Evolutionary conservation across 1,284 basidiomycete species (phyloP).

Genomic region (Ceratobasidium theobromae): DNA sequence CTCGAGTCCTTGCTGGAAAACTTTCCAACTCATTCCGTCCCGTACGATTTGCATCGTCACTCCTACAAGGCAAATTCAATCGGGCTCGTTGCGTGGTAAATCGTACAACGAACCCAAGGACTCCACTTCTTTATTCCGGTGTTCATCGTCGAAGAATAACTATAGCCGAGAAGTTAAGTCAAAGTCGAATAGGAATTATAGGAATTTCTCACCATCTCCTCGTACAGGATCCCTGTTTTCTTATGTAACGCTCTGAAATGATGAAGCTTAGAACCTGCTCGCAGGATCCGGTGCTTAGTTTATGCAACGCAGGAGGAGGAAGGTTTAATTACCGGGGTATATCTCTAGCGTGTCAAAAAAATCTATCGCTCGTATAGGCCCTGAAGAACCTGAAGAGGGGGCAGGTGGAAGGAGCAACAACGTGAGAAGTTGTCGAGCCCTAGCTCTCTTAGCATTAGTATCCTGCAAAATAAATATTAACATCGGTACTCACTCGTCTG

Average conservation of each 20-base stretch:
- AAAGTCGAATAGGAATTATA: background rate
- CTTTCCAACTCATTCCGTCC: slow-evolving; percentile 53
- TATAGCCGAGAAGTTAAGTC: slow-evolving; percentile 41
- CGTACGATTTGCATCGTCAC: slow-evolving; percentile 68
- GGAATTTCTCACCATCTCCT: too few relatives aligned
- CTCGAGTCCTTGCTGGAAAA: slow-evolving; percentile 62
- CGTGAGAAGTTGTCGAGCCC: slow-evolving; percentile 72
- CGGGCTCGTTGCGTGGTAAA: background rate
- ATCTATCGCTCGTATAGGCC: slow-evolving; percentile 56
- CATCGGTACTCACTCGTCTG: slow-evolving; percentile 64
- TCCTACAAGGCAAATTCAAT: slow-evolving; percentile 47
- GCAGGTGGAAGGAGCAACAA: slow-evolving; percentile 65
- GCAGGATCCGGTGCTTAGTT: slow-evolving; percentile 17
- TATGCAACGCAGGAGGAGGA: background rate
- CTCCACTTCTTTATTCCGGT: slow-evolving; percentile 75
- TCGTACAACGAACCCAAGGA: slow-evolving; percentile 52
- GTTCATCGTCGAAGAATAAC: slow-evolving; percentile 86
- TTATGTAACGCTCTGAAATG: slow-evolving; percentile 79
- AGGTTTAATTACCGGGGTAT: slow-evolving; percentile 61
- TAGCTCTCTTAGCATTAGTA: slow-evolving; percentile 41
- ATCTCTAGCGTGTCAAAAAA: slow-evolving; percentile 84
- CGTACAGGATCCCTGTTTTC: slow-evolving; percentile 78
- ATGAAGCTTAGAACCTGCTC: slow-evolving; percentile 70
- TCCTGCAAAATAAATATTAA: slow-evolving; percentile 5
- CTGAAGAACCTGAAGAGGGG: slow-evolving; percentile 44